Conservation (phyloP, 1,284 basidiomycete species). For the Apiotrichum gamsii region DNA sequence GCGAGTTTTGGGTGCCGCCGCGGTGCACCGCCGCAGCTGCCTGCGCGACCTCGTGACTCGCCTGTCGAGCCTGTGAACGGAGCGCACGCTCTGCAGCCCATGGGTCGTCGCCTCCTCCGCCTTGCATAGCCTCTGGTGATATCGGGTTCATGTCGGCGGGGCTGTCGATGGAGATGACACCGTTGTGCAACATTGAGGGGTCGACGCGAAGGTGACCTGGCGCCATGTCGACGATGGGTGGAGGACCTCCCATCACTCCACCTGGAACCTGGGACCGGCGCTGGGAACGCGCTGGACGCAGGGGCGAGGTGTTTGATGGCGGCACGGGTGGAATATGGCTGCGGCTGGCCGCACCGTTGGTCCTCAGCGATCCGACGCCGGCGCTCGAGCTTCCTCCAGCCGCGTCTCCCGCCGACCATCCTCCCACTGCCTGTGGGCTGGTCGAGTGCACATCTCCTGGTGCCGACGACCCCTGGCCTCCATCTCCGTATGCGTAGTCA, state of each 20-base stretch:
- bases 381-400: not conserved
- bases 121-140: not conserved
- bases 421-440: too few relatives aligned
- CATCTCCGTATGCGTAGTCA: too few relatives aligned
- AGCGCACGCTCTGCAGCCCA: constrained; percentile 38
- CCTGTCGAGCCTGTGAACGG: constrained; percentile 30
- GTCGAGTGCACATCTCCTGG: too few relatives aligned
- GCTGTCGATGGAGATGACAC: too few relatives aligned
- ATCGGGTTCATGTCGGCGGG: not conserved
- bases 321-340: too few relatives aligned
- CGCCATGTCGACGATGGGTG: constrained; percentile 7
- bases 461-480: too few relatives aligned
- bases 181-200: too few relatives aligned
- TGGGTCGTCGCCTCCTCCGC: constrained; percentile 20
- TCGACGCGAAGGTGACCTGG: constrained; percentile 14
- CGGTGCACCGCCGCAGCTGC: constrained; percentile 7
- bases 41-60: constrained; percentile 19
- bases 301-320: not conserved
- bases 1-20: constrained; percentile 2
- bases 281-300: constrained; percentile 1
- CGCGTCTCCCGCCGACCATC: too few relatives aligned
- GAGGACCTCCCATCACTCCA: too few relatives aligned
- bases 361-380: not conserved
- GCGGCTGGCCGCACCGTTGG: too few relatives aligned
- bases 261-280: not conserved